Percentiles rank a stretch among this genome's conserved stretches.
These are phyloP conservation scores for Fusarium proliferatum DNA, from an alignment of 2,329 filamentous ascomycete species.

Conservation along the genomic window DNA sequence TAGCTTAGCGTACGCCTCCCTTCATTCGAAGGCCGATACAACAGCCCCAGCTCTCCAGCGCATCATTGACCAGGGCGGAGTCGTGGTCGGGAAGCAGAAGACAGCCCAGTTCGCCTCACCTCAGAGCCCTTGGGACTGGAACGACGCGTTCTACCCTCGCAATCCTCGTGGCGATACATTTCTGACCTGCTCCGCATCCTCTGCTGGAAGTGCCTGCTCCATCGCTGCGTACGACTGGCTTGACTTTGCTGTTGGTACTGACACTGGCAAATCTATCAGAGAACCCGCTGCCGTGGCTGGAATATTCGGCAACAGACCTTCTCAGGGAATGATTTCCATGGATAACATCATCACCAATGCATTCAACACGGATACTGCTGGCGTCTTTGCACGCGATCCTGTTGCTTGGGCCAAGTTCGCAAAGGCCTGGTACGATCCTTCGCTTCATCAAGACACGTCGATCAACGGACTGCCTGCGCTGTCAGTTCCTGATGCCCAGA, in stretches of 20 bases:
- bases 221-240: background rate
- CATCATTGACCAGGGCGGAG: background rate
- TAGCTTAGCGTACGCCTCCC: background rate
- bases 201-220: background rate
- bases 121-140: background rate
- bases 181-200: background rate
- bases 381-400: background rate
- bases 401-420: background rate
- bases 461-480: rapidly evolving
- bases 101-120: background rate
- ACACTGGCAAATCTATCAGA: background rate
- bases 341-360: background rate
- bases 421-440: background rate
- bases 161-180: background rate
- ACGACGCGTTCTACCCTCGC: background rate
- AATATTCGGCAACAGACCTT: background rate
- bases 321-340: background rate
- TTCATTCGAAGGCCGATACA: background rate
- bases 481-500: background rate
- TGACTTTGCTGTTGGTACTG: background rate
- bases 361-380: background rate
- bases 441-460: background rate
- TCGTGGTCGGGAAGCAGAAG: background rate
- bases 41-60: background rate
- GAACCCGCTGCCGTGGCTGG: background rate